These are phyloP conservation scores for Botrytis elliptica DNA, from an alignment of 2,329 filamentous ascomycete species.

Conservation along the genomic window DNA sequence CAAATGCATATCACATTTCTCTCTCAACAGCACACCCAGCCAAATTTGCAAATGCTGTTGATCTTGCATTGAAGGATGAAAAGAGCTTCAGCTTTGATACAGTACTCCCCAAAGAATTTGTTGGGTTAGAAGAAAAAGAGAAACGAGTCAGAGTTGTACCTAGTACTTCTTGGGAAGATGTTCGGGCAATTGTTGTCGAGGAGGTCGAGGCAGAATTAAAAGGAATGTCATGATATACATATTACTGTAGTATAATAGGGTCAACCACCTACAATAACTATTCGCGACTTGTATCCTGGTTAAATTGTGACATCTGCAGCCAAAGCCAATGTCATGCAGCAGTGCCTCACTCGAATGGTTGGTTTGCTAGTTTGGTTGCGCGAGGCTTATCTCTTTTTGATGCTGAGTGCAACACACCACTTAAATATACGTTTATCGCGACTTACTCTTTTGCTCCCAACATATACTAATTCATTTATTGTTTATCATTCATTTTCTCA, in stretches of 20 bases:
- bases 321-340: not conserved
- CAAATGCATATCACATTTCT: slow-evolving; percentile 65
- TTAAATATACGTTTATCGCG: not conserved
- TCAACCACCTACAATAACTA: not conserved
- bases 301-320: not conserved
- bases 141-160: slow-evolving; percentile 69
- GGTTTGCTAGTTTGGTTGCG: too few species aligned
- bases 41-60: slow-evolving; percentile 87
- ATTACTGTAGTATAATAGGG: not conserved
- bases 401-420: not conserved
- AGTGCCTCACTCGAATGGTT: not conserved
- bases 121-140: slow-evolving; percentile 74
- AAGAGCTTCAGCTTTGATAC: slow-evolving; percentile 74
- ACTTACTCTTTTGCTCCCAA: not conserved
- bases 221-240: slow-evolving; percentile 26
- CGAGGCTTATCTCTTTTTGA: not conserved
- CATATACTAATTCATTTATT: too few species aligned
- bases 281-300: not conserved
- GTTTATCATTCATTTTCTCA: not conserved
- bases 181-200: slow-evolving; percentile 71
- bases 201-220: slow-evolving; percentile 67
- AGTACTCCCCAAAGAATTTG: slow-evolving; percentile 78
- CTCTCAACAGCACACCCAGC: slow-evolving; percentile 94
- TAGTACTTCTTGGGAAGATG: slow-evolving; percentile 60
- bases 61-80: slow-evolving; percentile 69